Evolutionary conservation across 768 basidiomycete species (phyloP).

Genomic region (Postia placenta): DNA sequence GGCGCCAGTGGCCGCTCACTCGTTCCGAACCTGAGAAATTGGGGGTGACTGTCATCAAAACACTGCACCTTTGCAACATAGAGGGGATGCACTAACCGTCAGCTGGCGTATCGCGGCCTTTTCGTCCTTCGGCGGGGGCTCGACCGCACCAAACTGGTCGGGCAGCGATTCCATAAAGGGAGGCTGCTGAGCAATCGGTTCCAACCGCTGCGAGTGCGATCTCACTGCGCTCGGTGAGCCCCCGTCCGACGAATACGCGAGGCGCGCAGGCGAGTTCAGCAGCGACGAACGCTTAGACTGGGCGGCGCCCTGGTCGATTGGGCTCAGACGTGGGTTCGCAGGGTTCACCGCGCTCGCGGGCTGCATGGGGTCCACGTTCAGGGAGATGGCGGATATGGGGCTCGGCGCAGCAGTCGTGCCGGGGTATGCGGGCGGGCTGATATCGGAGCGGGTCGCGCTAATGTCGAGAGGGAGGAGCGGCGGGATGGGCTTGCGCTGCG

Average conservation of each 20-base stretch:
- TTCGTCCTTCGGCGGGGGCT: constrained; percentile 3
- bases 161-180: constrained; percentile 14
- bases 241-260: constrained; percentile 3
- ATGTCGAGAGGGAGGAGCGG: background rate
- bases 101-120: constrained; percentile 8
- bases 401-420: constrained; percentile 1
- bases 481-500: constrained; percentile 2
- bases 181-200: constrained; percentile 11
- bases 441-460: background rate
- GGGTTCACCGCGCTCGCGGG: constrained; percentile 7
- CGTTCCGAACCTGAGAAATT: constrained; percentile 14
- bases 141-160: constrained; percentile 16
- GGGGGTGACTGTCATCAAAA: background rate
- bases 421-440: constrained; percentile 3
- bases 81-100: constrained; percentile 6
- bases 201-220: constrained; percentile 12
- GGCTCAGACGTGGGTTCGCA: constrained; percentile 4
- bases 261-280: constrained; percentile 12
- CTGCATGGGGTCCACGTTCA: constrained; percentile 11
- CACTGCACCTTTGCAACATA: background rate
- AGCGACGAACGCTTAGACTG: constrained; percentile 12
- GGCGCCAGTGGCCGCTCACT: constrained; percentile 6
- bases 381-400: constrained; percentile 10
- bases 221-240: background rate
- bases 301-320: constrained; percentile 2